Base-by-base conservation (phyloP, 225 moss, liverwort and hornwort genomes). In the Bryoerythrophyllum caledonicum region DNA sequence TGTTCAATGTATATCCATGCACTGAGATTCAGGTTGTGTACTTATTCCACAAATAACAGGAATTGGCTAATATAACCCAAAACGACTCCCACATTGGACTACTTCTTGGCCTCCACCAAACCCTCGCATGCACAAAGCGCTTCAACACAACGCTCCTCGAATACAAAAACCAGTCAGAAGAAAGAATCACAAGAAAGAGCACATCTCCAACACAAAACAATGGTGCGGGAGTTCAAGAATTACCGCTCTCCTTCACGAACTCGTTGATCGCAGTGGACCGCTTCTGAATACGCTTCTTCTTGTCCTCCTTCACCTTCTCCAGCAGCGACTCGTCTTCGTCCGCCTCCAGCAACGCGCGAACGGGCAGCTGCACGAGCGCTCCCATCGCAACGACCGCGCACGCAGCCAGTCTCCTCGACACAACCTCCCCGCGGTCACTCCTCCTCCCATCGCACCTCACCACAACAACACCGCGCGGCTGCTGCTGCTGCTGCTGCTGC, bases 251-350 rank as follows among this genome's bases (percentile, higher is more conserved):
- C 48, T 83, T 76, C 69, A 66, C 81, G 72, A 88, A 81, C 0
- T 81, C 78, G 32, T 68, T 81, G 32, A 86, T 82, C 27, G 83
- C 80, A 20, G 78, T 75, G 1, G 80, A 53, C 51, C 90, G 86
- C 77, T 81, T 85, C 76, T 88, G 83, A 23, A 91, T 74, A 25
- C 91, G 86, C 76, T 82, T 89, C 83, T 77, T 84, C 51, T 89
- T 86, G 46, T 90, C 91, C 78, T 77, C 88, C 75, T 88, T 93
- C 82, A 90, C 91, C 72, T 90, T 93, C 91, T 91, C 91, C 24
- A 93, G 81, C 53, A 93, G 76, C 41, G 78, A 82, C n/a, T 93
- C 93, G 24, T 91, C 93, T 16, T 94, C 93, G 60, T 91, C 93
- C 12, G 81, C 10, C 69, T 93, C 93, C 79, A 93, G 64, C n/a